Base-by-base conservation (phyloP, 1,284 basidiomycete species). In the Pseudozyma pruni region DNA sequence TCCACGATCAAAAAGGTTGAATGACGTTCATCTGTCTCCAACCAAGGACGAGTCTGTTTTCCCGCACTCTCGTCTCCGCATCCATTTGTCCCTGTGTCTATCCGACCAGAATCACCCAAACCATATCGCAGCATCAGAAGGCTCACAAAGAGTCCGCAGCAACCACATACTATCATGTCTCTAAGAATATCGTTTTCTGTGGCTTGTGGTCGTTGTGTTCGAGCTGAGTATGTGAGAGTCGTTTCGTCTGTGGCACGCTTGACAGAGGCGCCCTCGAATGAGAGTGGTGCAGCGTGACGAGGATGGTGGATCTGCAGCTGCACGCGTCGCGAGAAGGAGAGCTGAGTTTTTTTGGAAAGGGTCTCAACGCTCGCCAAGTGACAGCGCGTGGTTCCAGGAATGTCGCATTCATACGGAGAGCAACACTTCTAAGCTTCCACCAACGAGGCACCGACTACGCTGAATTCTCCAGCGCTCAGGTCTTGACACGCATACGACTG, bases 101-200 rank as follows among this genome's bases (percentile, higher is more conserved):
- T 56, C 39, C 19, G 32, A 53, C 53, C 57, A 57, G 50, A 57
- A 51, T 39, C 64, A 55, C 48, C 19, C 48, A 52, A 45, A 61
- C 52, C 63, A 62, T 56, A 62, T 69, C 66, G 59, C 66, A 69
- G 66, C 66, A 69, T 69, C 59, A 62, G 66, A 69, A 60, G 58
- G 51, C 66, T 69, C 59, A 54, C 66, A 60, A 69, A 69, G 59
- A 69, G 66, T 62, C 58, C 44, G 54, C 59, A 62, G 66, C 66
- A 69, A 69, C 59, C 59, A 54, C 64, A 68, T 68, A 69, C 64
- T 66, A 52, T 51, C 43, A 56, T 69, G 50, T 55, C 49, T 60
- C 63, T 52, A 60, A 66, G 39, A 23, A 8, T 1, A 6, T 17
- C 2, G 19, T 19, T 14, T 8, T 41, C 4, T 29, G 35, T 41